Base-by-base conservation (phyloP, 192 early-diverging fungal species). In the Coemansia sp. region DNA sequence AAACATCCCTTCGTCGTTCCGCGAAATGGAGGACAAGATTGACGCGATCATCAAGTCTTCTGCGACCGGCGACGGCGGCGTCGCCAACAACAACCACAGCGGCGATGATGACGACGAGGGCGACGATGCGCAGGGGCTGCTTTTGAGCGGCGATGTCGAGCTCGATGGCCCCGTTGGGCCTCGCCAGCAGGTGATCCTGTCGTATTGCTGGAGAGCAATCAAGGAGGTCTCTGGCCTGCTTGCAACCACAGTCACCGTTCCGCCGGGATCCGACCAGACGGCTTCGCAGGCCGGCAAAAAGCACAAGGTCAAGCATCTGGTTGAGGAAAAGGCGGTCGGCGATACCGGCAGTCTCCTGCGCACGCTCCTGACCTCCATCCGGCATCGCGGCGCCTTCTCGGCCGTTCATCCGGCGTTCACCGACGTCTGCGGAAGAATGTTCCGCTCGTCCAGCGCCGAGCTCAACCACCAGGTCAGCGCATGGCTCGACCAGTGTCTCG, bases 331-430 rank as follows among this genome's bases (percentile, higher is more conserved):
- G 2, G 64, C 67, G 2, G 62, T 86, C n/a, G 71, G 67, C 30
- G 48, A 36, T 0, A 74, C 74, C 23, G 86, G 83, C 34, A 61
- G 68, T 10, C 67, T 78, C 20, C 64, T 89, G 52, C 78, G 82
- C 28, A 62, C 68, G 23, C 67, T 87, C 55, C 60, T 89, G 65
- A 90, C 87, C 4, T 85, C 85, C 10, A 92, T 95, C 49, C 87
- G 95, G 11, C 95, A 98, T 60, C 87, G 89, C 46, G 95, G 95
- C 7, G 95, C 95, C 8, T 98, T 98, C 65, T 87, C 90, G 0
- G 88, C 93, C 4, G 90, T 95, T 0, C 89, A 93, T 65, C 86
- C 88, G 20, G 87, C 85, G 30, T 95, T 93, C 56, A 80, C 87
- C 8, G 71, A 65, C 0, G 71, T 95, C 0, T 94, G 91, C 65